Evolutionary conservation across 345 rosid species (phyloP), one percentile per base, ranked within the genome.

Genomic region (Kernera saxatilis): DNA sequence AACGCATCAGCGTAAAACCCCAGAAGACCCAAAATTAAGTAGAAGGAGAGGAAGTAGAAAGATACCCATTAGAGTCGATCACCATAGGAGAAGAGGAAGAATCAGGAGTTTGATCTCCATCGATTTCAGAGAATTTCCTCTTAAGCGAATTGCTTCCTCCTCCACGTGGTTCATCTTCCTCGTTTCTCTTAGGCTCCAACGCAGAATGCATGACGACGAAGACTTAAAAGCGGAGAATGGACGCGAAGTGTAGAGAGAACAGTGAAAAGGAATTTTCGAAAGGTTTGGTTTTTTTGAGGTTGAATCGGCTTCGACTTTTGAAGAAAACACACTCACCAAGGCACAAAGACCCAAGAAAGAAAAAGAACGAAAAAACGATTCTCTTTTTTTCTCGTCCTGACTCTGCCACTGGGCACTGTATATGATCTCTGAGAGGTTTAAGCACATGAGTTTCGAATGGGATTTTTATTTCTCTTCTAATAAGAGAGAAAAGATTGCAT

Each of bases 51-150:
- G 40, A 59, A 61, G 39, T 29, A 2, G 12, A 8, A 75, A 62
- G 43, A 62, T 53, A 75, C 79, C 70, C 52, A 59, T 29, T 39
- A 11, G 64, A n/a, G 41, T 49, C 41, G 49, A 49, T 60, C 35
- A 37, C 12, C 48, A 69, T 33, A 57, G 67, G 50, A 59, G 75
- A 32, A 33, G 66, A 25, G 1, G 39, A 2, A 46, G 4, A 52
- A 29, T 64, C 70, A 57, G 10, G 64, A 48, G 70, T 46, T 46
- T 71, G 58, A 40, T 71, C 74, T 22, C 62, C 63, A 71, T 54
- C 74, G 72, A 84, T 80, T 22, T 81, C 83, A 29, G 45, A 68
- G 57, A 83, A 78, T 62, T 80, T 84, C 26, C 94, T 75, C 78
- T 85, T 85, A 23, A 67, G 82, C 37, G 71, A 70, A 36, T 77